Evolutionary conservation across 2,329 filamentous ascomycete genomes (phyloP).

Genomic region (Ceratocystis colombiana): DNA sequence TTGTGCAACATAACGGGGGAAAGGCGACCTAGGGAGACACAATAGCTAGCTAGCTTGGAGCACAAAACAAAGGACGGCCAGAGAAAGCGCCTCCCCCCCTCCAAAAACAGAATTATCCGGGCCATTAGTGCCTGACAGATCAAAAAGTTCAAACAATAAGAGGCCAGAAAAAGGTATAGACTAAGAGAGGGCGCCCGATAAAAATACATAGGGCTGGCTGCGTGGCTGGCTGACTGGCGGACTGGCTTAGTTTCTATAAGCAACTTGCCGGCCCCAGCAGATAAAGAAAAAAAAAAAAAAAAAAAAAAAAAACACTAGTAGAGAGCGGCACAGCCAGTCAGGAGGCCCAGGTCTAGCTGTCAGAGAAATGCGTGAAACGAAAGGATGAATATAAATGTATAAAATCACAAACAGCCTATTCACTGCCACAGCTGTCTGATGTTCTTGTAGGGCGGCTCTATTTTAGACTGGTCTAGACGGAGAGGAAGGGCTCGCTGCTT

Average conservation of each 20-base stretch:
- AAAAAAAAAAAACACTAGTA: neutral
- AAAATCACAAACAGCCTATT: neutral
- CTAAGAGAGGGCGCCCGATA: neutral
- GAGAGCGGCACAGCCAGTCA: neutral
- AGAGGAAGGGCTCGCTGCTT: neutral
- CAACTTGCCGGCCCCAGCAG: neutral
- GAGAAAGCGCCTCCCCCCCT: neutral
- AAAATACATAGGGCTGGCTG: neutral
- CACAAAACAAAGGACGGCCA: constrained; percentile 1
- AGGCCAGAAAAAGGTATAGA: neutral
- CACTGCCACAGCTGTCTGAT: constrained; percentile 1
- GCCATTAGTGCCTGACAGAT: neutral
- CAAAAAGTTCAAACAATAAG: neutral
- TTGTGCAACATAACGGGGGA: no score
- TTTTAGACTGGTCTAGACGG: neutral
- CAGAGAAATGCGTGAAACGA: neutral
- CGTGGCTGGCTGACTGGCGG: neutral
- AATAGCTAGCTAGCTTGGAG: neutral
- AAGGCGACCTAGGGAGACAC: neutral
- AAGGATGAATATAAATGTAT: neutral
- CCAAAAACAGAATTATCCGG: neutral
- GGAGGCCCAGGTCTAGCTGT: neutral
- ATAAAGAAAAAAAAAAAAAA: neutral
- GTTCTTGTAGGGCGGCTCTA: constrained; percentile 9
- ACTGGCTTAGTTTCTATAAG: neutral